Evolutionary conservation across 176 grass and related monocot genomes (phyloP), one percentile per base, ranked within the genome.

Genomic region (Pontederia crassipes): DNA sequence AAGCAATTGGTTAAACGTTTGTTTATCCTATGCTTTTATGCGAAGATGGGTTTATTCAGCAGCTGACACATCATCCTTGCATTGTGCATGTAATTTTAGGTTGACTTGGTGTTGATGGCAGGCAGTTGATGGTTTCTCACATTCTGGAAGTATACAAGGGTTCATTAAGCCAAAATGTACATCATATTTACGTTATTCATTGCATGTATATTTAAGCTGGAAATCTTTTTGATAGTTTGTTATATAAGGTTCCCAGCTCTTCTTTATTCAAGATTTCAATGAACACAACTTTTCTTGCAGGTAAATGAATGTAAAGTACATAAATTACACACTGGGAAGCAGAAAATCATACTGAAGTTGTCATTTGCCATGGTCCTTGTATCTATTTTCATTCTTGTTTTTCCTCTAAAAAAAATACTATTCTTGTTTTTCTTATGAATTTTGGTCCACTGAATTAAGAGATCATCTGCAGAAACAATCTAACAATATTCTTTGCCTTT

Each of bases 121-220:
- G 29, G 52, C 20, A 84, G 74, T 12, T 11, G 66, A 88, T 87
- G 29, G 74, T 77, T 28, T 77, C 77, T 78, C 77, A 98, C 74
- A 74, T 92, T 75, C 87, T 98, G 78, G 93, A 98, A 81, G 87
- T 98, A 70, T 98, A 80, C 72, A 87, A 74, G 59, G 93, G 93
- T 54, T 91, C 87, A 13, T 2, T 81, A 12, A 98, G 54, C 65
- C 93, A 98, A 81, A 98, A 81, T 14, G 93, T 47, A 63, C 45
- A 63, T 24, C 16, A 20, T 52, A 78, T 15, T 9, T 57, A 9
- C 13, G 55, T 20, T 24, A 35, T 35, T 15, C 28, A 27, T 7
- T 11, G 58, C 45, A 17, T 49, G 57, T 57, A 49, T 65, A 68
- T 64, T 51, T 88, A 4, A 35, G 29, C 29, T 35, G 29, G 2